A percentile compares a stretch with the other conserved stretches of the same genome.
phyloP scores from a whole-genome alignment of 1,139 yeast species.

The Meyerozyma elateridarum region DNA sequence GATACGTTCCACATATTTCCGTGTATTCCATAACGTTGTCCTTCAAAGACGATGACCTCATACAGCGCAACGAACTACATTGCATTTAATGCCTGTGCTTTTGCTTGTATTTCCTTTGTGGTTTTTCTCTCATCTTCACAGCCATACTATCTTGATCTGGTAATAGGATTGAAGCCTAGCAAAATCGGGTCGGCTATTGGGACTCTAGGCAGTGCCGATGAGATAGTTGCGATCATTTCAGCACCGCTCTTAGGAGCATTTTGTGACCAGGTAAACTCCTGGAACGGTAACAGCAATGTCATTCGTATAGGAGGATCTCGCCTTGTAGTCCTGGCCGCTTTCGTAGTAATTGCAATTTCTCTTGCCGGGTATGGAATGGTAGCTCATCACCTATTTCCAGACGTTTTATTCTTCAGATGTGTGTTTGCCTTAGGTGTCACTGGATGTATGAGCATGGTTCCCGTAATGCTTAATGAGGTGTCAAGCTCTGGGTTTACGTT shows the following conservation, averaged over 20 bases:
- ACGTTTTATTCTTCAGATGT: constrained; percentile 46
- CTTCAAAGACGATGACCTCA: too few species aligned
- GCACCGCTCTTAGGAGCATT: constrained; percentile 64
- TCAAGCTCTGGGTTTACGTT: constrained; percentile 41
- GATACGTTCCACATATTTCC: too few species aligned
- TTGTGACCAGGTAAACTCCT: constrained; percentile 45
- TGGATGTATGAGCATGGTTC: constrained; percentile 48
- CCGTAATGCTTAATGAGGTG: constrained; percentile 51
- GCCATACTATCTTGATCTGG: constrained; percentile 59
- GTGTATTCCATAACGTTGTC: too few species aligned
- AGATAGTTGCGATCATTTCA: constrained; percentile 46
- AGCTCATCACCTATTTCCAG: constrained; percentile 32
- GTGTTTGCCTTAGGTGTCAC: constrained; percentile 57
- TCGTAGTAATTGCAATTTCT: constrained; percentile 42
- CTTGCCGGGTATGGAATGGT: constrained; percentile 45
- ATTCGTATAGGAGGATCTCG: constrained; percentile 43
- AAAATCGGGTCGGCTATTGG: constrained; percentile 58
- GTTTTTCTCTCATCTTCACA: constrained; percentile 69
- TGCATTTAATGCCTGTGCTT: constrained; percentile 29
- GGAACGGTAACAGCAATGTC: constrained; percentile 9
- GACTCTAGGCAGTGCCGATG: constrained; percentile 59
- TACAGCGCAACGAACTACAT: constrained; percentile 14
- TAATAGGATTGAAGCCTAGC: constrained; percentile 37
- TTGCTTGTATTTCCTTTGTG: constrained; percentile 53
- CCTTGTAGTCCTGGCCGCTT: constrained; percentile 45